A percentile compares a stretch with the other conserved stretches of the same genome.
Evolutionary conservation across 768 basidiomycete species (phyloP).

Genomic region (Collybia mongolica): DNA sequence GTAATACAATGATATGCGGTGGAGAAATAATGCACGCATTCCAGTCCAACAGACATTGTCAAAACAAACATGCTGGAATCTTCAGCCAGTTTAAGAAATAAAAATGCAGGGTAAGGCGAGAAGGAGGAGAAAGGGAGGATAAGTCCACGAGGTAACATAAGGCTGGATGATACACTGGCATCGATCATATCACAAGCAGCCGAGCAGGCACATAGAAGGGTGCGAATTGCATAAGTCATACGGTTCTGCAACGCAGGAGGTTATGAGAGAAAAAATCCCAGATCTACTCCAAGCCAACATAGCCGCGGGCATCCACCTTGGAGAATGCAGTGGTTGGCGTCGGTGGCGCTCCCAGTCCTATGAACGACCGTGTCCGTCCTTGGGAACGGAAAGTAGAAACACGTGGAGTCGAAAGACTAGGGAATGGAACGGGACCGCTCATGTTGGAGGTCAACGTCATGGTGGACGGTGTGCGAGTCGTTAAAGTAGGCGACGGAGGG

Average conservation of each 20-base stretch:
- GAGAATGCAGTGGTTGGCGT: slow-evolving; percentile 83
- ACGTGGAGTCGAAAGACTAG: slow-evolving; percentile 61
- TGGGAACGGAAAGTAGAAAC: slow-evolving; percentile 66
- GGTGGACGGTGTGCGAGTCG: slow-evolving; percentile 71
- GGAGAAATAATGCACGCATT: slow-evolving; percentile 6
- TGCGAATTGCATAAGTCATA: slow-evolving; percentile 2
- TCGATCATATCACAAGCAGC: slow-evolving; percentile 2
- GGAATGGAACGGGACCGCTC: slow-evolving; percentile 48
- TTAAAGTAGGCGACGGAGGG: slow-evolving; percentile 68
- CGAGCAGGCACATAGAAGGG: neutral
- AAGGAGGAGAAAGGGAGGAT: slow-evolving; percentile 19
- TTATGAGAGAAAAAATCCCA: slow-evolving; percentile 1
- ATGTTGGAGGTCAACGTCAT: slow-evolving; percentile 76
- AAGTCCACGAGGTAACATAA: slow-evolving; percentile 17
- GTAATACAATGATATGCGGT: slow-evolving; percentile 11
- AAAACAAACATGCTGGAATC: slow-evolving; percentile 13
- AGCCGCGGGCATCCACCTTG: slow-evolving; percentile 83
- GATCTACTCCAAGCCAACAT: slow-evolving; percentile 52
- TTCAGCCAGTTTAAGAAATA: slow-evolving; percentile 3
- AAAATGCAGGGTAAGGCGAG: slow-evolving; percentile 13
- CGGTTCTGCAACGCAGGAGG: neutral
- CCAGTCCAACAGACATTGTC: slow-evolving; percentile 10
- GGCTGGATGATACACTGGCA: slow-evolving; percentile 17
- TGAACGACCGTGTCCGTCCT: slow-evolving; percentile 72
- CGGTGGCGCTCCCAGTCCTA: slow-evolving; percentile 63